Percentiles rank a stretch among this genome's conserved stretches.
These are phyloP conservation scores for Hamamelis virginiana DNA, from an alignment of 164 flowering plant genomes.

Conservation along the genomic window DNA sequence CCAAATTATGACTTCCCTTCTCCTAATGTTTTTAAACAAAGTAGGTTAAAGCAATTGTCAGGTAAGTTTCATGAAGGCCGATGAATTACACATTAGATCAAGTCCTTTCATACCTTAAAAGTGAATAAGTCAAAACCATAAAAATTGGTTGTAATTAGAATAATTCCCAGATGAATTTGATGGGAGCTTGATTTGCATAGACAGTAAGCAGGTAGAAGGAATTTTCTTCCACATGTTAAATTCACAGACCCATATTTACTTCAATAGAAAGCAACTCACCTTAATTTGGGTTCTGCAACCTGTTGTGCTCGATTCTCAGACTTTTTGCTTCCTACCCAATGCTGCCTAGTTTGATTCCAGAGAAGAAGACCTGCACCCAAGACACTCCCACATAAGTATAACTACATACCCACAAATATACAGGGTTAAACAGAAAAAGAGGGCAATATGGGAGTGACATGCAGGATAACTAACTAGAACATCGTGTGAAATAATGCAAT, in stretches of 20 bases:
- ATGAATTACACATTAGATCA: too few relatives aligned
- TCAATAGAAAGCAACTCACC: constrained; percentile 21
- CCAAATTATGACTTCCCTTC: too few relatives aligned
- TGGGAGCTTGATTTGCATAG: neutral
- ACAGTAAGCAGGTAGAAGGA: neutral
- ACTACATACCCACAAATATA: too few relatives aligned
- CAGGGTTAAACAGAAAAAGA: too few relatives aligned
- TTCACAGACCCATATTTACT: neutral
- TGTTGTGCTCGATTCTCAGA: constrained; percentile 24
- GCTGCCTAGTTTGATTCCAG: constrained; percentile 61
- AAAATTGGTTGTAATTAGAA: neutral
- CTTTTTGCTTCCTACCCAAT: constrained; percentile 44
- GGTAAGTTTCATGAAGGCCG: too few relatives aligned
- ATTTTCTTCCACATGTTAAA: neutral
- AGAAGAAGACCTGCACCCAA: constrained; percentile 51
- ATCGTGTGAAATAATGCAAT: too few relatives aligned
- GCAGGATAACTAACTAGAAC: too few relatives aligned
- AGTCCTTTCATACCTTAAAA: too few relatives aligned
- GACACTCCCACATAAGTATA: neutral
- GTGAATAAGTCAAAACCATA: too few relatives aligned
- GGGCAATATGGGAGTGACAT: too few relatives aligned
- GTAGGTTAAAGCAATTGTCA: too few relatives aligned
- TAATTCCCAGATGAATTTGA: neutral
- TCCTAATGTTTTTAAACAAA: too few relatives aligned
- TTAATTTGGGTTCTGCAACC: constrained; percentile 41